Conservation (phyloP, 2,329 filamentous ascomycete genomes). For the Aureobasidium sp. region DNA sequence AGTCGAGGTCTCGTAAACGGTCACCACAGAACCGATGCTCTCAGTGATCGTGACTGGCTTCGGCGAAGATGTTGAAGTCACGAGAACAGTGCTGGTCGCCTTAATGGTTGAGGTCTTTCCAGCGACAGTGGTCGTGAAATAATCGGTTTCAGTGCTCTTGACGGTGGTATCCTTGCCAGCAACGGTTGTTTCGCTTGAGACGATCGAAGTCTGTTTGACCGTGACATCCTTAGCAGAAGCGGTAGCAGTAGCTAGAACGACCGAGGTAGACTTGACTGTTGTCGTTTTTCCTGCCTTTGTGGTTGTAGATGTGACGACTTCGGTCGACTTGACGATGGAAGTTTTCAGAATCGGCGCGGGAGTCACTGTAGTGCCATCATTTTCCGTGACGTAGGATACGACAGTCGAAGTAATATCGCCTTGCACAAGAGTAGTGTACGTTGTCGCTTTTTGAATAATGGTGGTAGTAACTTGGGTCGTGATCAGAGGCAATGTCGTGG, state of each 20-base stretch:
- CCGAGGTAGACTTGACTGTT: slow-evolving; percentile 19
- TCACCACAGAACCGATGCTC: slow-evolving; percentile 20
- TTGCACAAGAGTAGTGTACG: slow-evolving; percentile 20
- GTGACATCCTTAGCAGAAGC: slow-evolving; percentile 16
- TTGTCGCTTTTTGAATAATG: slow-evolving; percentile 20
- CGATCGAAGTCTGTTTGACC: slow-evolving; percentile 11
- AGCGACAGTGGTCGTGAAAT: slow-evolving; percentile 19
- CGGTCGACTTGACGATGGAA: slow-evolving; percentile 22
- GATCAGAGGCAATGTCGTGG: slow-evolving; percentile 8
- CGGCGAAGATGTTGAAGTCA: slow-evolving; percentile 20
- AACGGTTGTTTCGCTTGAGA: slow-evolving; percentile 12
- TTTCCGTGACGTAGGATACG: slow-evolving; percentile 23
- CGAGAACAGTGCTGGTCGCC: slow-evolving; percentile 19
- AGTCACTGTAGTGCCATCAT: slow-evolving; percentile 30
- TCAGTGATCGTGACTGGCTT: slow-evolving; percentile 19
- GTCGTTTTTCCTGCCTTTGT: slow-evolving; percentile 15
- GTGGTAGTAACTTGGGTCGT: slow-evolving; percentile 7
- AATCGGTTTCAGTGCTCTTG: slow-evolving; percentile 16
- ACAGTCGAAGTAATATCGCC: slow-evolving; percentile 24
- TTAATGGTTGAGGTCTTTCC: slow-evolving; percentile 19
- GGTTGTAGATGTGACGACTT: slow-evolving; percentile 17
- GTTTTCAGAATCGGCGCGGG: slow-evolving; percentile 24
- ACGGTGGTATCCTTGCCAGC: slow-evolving; percentile 18
- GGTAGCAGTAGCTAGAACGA: slow-evolving; percentile 17
- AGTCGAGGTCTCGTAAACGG: slow-evolving; percentile 22